A percentile compares a stretch with the other conserved stretches of the same genome.
phyloP scores from a whole-genome alignment of 148 eudicot genomes.

The Vaccinium darrowii region DNA sequence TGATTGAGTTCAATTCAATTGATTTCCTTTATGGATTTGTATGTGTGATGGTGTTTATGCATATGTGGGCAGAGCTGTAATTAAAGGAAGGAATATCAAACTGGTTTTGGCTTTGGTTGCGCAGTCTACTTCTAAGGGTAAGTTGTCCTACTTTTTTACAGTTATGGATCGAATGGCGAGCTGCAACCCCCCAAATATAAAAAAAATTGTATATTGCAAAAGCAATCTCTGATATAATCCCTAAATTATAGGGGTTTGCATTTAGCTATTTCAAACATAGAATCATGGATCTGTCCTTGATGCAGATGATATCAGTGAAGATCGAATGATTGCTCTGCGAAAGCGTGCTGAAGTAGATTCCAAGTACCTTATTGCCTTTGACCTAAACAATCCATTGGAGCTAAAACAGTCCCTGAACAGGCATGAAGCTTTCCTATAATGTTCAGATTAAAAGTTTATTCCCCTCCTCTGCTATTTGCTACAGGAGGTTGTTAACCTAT shows the following conservation, averaged over 20 bases:
- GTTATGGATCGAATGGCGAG: neutral
- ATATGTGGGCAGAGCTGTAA: conserved; percentile 48
- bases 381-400: conserved; percentile 49
- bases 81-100: conserved; percentile 72
- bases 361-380: conserved; percentile 57
- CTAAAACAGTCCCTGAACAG: conserved; percentile 72
- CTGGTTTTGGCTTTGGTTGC: conserved; percentile 68
- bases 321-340: conserved; percentile 78
- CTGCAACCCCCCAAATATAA: neutral
- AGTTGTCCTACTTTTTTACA: conserved; percentile 16
- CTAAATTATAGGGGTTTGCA: neutral
- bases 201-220: neutral
- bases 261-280: neutral
- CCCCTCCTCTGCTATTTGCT: neutral
- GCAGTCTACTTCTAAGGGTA: conserved; percentile 60
- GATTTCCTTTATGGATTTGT: neutral
- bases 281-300: conserved; percentile 10
- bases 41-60: conserved; percentile 9
- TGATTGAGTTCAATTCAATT: neutral
- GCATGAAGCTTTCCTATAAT: conserved; percentile 34
- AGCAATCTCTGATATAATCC: neutral
- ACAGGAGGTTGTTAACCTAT: conserved; percentile 4
- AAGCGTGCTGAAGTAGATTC: conserved; percentile 94
- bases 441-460: conserved; percentile 4
- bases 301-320: conserved; percentile 81